Evolutionary conservation across 2,329 filamentous ascomycete genomes (phyloP), one percentile per base, ranked within the genome.

Genomic region (Hypoxylon sp.): DNA sequence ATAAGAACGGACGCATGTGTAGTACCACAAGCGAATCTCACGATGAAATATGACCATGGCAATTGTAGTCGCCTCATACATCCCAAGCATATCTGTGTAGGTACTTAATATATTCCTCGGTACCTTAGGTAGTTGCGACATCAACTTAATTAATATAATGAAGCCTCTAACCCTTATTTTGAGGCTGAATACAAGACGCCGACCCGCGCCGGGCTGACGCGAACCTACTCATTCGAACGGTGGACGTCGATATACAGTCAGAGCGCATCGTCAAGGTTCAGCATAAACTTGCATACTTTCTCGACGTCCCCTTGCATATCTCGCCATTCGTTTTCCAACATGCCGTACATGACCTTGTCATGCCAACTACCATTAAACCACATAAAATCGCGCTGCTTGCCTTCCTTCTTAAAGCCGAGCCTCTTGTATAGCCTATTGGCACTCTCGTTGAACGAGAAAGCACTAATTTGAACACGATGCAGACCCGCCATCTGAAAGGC

Each of bases 1-100:
- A 71, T 5, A 75, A 72, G 3, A 65, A 76, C 55, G 83, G 82
- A 7, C 77, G 79, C 5, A 74, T 83, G 72, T 84, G 82, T 63
- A 60, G 43, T 10, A 32, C 51, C 2, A 13, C 30, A 23, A 52
- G 30, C 23, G n/a, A 41, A 45, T 10, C 4, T 49, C 17, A 25
- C 36, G 14, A 48, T 7, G 50, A 52, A 17, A 45, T 51, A 43
- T 63, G 32, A 43, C 28, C 34, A 34, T 38, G 13, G 13, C 14
- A n/a, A n/a, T 46, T 23, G 2, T 23, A 56, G 10, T n/a, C n/a
- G 17, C n/a, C n/a, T n/a, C n/a, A n/a, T n/a, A n/a, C n/a, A n/a
- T n/a, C n/a, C n/a, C n/a, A n/a, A n/a, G n/a, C n/a, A n/a, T n/a
- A n/a, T n/a, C n/a, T n/a, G n/a, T n/a, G n/a, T n/a, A n/a, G n/a